phyloP scores from a whole-genome alignment of 345 rosid genomes.

The Hirschfeldia incana region DNA sequence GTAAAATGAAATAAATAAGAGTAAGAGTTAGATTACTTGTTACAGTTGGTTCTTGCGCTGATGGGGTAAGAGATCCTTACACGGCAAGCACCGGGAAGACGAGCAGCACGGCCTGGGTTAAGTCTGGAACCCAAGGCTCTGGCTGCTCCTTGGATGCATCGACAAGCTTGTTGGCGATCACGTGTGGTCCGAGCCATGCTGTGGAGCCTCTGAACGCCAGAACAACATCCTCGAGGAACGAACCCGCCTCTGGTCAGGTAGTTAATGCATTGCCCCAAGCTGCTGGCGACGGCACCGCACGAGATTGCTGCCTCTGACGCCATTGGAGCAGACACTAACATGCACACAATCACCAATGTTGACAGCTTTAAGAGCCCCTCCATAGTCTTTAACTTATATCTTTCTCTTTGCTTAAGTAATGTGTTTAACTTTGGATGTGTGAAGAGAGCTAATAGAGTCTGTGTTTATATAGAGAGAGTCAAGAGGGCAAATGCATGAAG shows the following conservation, averaged over 20 bases:
- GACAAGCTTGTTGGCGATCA: constrained; percentile 58
- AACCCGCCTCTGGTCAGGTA: constrained; percentile 38
- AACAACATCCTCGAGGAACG: constrained; percentile 47
- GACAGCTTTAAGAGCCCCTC: constrained; percentile 35
- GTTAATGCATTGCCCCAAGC: constrained; percentile 41
- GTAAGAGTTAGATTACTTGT: constrained; percentile 34
- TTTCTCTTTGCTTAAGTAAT: not conserved
- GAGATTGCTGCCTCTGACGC: constrained; percentile 43
- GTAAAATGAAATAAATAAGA: not conserved
- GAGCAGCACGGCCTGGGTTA: constrained; percentile 39
- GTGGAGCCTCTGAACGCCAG: constrained; percentile 45
- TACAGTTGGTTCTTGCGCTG: constrained; percentile 55
- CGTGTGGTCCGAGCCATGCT: constrained; percentile 44
- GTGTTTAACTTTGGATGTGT: constrained; percentile 20
- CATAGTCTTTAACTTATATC: not conserved
- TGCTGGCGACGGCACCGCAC: constrained; percentile 40
- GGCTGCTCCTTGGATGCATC: constrained; percentile 48
- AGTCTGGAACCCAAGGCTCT: constrained; percentile 14
- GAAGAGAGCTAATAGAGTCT: constrained; percentile 20
- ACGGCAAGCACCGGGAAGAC: constrained; percentile 52
- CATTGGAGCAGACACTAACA: constrained; percentile 35
- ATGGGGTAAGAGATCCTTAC: constrained; percentile 60
- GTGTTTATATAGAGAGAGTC: constrained; percentile 33
- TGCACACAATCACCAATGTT: constrained; percentile 31
- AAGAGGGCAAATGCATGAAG: constrained; percentile 16